Conservation (phyloP, 352 stramenopile species). For the Blastocystis hominis region DNA sequence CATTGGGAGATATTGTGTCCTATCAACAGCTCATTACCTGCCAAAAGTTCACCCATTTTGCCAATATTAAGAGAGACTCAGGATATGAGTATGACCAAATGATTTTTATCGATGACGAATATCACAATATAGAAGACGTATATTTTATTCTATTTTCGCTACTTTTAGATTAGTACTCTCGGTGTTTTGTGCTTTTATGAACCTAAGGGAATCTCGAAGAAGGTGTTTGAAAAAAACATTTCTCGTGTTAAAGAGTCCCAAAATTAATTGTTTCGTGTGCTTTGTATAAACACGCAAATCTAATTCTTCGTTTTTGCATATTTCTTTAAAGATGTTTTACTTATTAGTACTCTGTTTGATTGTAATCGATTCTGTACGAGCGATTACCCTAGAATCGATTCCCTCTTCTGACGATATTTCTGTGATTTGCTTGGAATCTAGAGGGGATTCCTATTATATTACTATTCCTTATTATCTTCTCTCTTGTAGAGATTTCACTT, state of each 20-base stretch:
- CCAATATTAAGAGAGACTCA: not conserved
- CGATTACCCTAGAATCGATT: conserved; percentile 16
- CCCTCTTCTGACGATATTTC: not conserved
- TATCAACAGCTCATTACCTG: conserved; percentile 36
- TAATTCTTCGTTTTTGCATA: not conserved
- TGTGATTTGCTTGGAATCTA: not conserved
- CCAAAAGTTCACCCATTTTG: conserved; percentile 43
- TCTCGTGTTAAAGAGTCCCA: not conserved
- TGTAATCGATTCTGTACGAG: not conserved
- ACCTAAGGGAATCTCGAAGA: conserved; percentile 30
- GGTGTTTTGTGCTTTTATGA: conserved; percentile 43
- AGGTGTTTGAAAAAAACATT: conserved; percentile 51
- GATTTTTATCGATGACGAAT: conserved; percentile 54
- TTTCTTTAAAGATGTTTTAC: not conserved
- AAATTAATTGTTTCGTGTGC: not conserved
- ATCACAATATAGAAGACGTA: conserved; percentile 49
- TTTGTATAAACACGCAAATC: conserved; percentile 5
- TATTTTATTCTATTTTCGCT: not conserved
- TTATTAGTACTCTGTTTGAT: not conserved
- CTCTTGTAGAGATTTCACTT: not conserved
- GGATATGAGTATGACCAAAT: conserved; percentile 46
- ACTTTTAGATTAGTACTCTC: conserved; percentile 3
- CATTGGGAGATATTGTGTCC: conserved; percentile 22
- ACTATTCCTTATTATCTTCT: conserved; percentile 35
- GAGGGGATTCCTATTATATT: not conserved